Evolutionary conservation across 2,329 filamentous ascomycete species (phyloP).

Genomic region (Fusarium staphyleae): DNA sequence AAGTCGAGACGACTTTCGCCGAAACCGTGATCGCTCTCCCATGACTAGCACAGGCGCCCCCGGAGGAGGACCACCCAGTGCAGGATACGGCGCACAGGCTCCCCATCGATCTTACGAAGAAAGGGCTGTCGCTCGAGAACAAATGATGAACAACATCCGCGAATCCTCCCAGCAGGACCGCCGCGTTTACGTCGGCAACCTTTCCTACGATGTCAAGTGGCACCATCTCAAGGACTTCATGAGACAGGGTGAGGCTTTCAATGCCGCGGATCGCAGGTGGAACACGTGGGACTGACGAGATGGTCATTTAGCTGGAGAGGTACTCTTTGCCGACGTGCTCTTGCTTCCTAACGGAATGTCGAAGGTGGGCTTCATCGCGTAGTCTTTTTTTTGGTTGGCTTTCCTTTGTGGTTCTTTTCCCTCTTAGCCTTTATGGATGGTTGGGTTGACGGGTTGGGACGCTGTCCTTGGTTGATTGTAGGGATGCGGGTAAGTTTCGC

Average conservation of each 20-base stretch:
- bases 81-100: slow-evolving; percentile 65
- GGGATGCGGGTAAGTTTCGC: slow-evolving; percentile 93
- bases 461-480: slow-evolving; percentile 87
- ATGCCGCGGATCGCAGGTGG: slow-evolving; percentile 38
- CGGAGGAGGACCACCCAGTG: slow-evolving; percentile 74
- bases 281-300: slow-evolving; percentile 50
- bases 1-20: slow-evolving; percentile 79
- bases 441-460: slow-evolving; percentile 99
- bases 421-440: slow-evolving; percentile 79
- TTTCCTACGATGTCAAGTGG: slow-evolving; percentile 99
- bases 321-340: slow-evolving; percentile 99
- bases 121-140: slow-evolving; percentile 81
- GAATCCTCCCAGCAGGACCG: slow-evolving; percentile 98
- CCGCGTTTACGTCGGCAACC: slow-evolving; percentile 98
- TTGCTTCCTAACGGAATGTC: slow-evolving; percentile 99
- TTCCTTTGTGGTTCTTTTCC: slow-evolving; percentile 72
- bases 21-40: slow-evolving; percentile 79
- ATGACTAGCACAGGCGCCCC: slow-evolving; percentile 78
- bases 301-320: slow-evolving; percentile 82
- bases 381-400: slow-evolving; percentile 80
- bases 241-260: slow-evolving; percentile 83
- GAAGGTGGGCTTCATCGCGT: slow-evolving; percentile 98
- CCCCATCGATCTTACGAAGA: slow-evolving; percentile 84
- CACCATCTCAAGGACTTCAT: slow-evolving; percentile 99
- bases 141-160: slow-evolving; percentile 94